Conservation (phyloP, 1,284 basidiomycete species). For the Testicularia cyperi region DNA sequence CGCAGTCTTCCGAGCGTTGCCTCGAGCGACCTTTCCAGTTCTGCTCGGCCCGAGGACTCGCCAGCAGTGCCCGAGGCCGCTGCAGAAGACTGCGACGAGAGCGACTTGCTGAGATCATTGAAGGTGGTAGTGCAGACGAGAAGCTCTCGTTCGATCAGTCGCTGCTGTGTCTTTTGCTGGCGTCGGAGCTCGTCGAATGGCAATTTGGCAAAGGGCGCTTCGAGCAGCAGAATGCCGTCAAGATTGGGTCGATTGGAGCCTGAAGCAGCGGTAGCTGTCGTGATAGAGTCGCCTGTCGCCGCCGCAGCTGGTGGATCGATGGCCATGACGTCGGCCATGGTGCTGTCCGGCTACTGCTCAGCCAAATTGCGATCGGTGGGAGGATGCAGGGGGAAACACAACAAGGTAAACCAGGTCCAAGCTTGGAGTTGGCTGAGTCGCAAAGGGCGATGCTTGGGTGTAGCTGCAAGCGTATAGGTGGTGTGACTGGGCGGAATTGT, state of each 20-base stretch:
- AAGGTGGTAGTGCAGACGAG: slow-evolving; percentile 18
- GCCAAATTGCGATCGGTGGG: too few species aligned
- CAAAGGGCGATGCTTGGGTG: too few species aligned
- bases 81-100: not conserved
- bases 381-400: too few species aligned
- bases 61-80: not conserved
- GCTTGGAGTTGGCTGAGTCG: too few species aligned
- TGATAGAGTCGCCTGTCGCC: not conserved
- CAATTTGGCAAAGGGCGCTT: slow-evolving; percentile 80
- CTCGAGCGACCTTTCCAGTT: slow-evolving; percentile 66
- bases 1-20: slow-evolving; percentile 74
- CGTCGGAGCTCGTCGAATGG: slow-evolving; percentile 56
- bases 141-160: slow-evolving; percentile 44
- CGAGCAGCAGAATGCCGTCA: slow-evolving; percentile 80
- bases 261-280: not conserved
- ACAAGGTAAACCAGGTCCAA: too few species aligned
- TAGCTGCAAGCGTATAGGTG: too few species aligned
- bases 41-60: too few species aligned
- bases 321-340: slow-evolving; percentile 10
- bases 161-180: slow-evolving; percentile 49
- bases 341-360: too few species aligned
- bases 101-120: slow-evolving; percentile 1
- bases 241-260: slow-evolving; percentile 31
- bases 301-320: too few species aligned
- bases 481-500: too few species aligned